Conservation (phyloP, 768 basidiomycete genomes). For the Sporobolomyces roseus region DNA sequence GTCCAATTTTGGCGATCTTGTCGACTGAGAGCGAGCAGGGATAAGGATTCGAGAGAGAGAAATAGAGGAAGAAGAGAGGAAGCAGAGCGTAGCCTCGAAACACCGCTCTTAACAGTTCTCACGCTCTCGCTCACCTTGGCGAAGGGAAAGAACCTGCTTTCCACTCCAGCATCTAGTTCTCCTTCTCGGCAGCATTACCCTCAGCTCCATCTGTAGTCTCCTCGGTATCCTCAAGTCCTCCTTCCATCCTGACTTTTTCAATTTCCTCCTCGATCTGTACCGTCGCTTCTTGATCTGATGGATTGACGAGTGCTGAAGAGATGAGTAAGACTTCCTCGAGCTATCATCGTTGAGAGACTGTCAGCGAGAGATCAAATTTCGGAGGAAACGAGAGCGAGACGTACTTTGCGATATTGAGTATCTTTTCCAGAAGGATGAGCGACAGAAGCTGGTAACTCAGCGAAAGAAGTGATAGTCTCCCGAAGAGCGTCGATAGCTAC, state of each 20-base stretch:
- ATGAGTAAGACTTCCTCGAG: slow-evolving; percentile 34
- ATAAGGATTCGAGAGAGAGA: too few species aligned
- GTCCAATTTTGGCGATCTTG: neutral
- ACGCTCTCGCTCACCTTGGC: too few species aligned
- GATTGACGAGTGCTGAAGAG: slow-evolving; percentile 37
- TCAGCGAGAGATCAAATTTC: neutral
- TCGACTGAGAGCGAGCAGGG: too few species aligned
- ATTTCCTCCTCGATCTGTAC: slow-evolving; percentile 23
- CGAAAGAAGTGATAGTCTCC: neutral
- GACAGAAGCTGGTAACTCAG: neutral
- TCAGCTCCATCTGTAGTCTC: too few species aligned
- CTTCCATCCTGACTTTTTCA: slow-evolving; percentile 27
- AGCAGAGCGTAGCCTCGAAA: too few species aligned
- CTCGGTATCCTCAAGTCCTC: slow-evolving; percentile 5
- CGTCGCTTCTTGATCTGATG: slow-evolving; percentile 13
- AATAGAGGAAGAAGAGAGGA: too few species aligned
- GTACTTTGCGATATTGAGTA: slow-evolving; percentile 34
- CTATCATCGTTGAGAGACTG: neutral
- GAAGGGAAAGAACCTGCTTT: too few species aligned
- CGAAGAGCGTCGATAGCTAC: slow-evolving; percentile 14
- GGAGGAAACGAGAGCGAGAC: neutral
- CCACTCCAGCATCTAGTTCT: neutral
- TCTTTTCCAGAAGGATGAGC: slow-evolving; percentile 9
- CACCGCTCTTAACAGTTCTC: too few species aligned
- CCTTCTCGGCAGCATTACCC: neutral